These are phyloP conservation scores for Hymenochaete sp. DNA, from an alignment of 1,284 basidiomycete genomes.

Conservation along the genomic window DNA sequence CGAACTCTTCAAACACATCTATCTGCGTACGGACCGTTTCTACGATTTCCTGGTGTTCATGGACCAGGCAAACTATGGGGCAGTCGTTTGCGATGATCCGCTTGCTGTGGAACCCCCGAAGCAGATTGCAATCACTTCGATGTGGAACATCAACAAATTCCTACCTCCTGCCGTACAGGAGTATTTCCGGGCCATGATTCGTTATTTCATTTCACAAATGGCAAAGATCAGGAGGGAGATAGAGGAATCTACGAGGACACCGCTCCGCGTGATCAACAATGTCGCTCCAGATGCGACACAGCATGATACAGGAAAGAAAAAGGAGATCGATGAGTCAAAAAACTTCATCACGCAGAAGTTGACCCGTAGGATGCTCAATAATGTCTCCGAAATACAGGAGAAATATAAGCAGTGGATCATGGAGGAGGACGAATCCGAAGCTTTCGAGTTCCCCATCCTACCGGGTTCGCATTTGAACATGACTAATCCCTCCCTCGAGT, in stretches of 20 bases:
- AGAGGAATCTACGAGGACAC: conserved; percentile 54
- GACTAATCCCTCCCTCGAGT: conserved; percentile 78
- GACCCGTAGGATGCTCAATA: conserved; percentile 74
- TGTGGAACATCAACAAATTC: conserved; percentile 93
- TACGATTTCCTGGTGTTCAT: conserved; percentile 96
- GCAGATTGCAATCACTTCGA: conserved; percentile 73
- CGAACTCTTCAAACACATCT: conserved; percentile 92
- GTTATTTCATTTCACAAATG: conserved; percentile 82
- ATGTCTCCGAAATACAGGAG: conserved; percentile 61
- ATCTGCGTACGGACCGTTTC: conserved; percentile 80
- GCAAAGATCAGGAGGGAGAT: conserved; percentile 69
- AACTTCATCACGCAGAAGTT: conserved; percentile 77
- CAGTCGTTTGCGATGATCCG: conserved; percentile 78
- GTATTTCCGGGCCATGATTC: conserved; percentile 70
- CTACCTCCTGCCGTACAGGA: conserved; percentile 78
- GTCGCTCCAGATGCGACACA: conserved; percentile 56
- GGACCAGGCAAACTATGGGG: conserved; percentile 92
- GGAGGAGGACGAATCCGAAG: conserved; percentile 35
- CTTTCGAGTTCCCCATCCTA: conserved; percentile 76
- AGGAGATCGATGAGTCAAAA: conserved; percentile 60
- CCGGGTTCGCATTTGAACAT: conserved; percentile 80
- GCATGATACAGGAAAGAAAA: conserved; percentile 57
- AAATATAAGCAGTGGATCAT: conserved; percentile 54
- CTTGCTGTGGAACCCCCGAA: conserved; percentile 58
- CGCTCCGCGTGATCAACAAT: conserved; percentile 70